Evolutionary conservation across 1,284 basidiomycete species (phyloP).

Genomic region (Heterobasidion occidentale): DNA sequence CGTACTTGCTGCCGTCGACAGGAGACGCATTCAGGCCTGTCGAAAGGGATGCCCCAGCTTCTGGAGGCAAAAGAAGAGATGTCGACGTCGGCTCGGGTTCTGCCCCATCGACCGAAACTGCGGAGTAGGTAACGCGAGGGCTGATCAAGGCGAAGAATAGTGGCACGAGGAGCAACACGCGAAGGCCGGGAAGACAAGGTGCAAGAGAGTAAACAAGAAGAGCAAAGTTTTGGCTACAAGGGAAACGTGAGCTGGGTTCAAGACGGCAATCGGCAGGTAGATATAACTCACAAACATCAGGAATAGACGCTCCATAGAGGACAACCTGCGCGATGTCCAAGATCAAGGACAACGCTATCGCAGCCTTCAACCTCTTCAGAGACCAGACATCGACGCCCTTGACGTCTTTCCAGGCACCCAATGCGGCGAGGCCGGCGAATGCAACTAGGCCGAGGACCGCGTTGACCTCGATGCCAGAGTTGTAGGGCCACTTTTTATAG

Average conservation of each 20-base stretch:
- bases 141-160: slow-evolving; percentile 48
- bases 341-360: slow-evolving; percentile 41
- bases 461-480: slow-evolving; percentile 62
- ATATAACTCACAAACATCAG: slow-evolving; percentile 33
- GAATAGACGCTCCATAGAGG: slow-evolving; percentile 40
- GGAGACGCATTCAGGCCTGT: slow-evolving; percentile 36
- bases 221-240: slow-evolving; percentile 13
- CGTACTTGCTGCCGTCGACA: slow-evolving; percentile 55
- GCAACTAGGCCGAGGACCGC: slow-evolving; percentile 59
- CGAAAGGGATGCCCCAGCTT: slow-evolving; percentile 31
- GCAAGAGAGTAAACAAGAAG: slow-evolving; percentile 40
- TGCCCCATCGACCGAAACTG: slow-evolving; percentile 35
- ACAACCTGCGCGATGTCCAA: slow-evolving; percentile 54
- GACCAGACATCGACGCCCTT: slow-evolving; percentile 67
- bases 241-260: not conserved
- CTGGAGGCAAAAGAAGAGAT: slow-evolving; percentile 45
- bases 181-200: slow-evolving; percentile 58
- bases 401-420: slow-evolving; percentile 72
- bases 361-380: slow-evolving; percentile 45
- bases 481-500: slow-evolving; percentile 52
- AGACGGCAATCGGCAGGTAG: not conserved
- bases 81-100: slow-evolving; percentile 37
- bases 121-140: slow-evolving; percentile 54
- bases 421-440: slow-evolving; percentile 58
- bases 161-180: slow-evolving; percentile 53